A percentile compares a stretch with the other conserved stretches of the same genome.
These are phyloP conservation scores for Inonotus hispidus DNA, from an alignment of 1,284 basidiomycete species.

Conservation along the genomic window DNA sequence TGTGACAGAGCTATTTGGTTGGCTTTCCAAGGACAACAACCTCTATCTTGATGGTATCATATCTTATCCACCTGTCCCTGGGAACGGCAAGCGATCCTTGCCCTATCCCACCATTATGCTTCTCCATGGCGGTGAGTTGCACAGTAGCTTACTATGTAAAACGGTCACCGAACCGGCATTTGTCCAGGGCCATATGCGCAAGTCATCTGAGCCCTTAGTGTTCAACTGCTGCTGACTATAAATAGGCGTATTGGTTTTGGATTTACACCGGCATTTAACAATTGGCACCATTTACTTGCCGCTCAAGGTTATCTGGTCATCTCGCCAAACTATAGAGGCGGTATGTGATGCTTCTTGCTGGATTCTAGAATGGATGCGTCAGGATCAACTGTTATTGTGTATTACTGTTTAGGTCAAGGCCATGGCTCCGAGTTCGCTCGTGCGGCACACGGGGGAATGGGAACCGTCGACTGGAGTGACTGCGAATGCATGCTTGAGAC, in stretches of 20 bases:
- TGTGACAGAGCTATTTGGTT: conserved; percentile 9
- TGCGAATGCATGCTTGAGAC: conserved; percentile 20
- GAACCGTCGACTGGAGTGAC: conserved; percentile 22
- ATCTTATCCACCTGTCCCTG: conserved; percentile 6
- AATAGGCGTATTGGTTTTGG: conserved; percentile 4
- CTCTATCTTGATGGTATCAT: conserved; percentile 18
- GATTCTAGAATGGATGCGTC: not conserved
- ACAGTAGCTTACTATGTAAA: not conserved
- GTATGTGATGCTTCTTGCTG: conserved; percentile 7
- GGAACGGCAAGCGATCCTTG: not conserved
- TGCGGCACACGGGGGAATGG: conserved; percentile 17
- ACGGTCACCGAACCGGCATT: not conserved
- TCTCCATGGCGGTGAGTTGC: conserved; percentile 20
- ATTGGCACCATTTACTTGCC: conserved; percentile 16
- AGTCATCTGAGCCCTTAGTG: not conserved
- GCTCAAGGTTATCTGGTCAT: conserved; percentile 20
- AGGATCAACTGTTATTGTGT: not conserved
- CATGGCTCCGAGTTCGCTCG: conserved; percentile 19
- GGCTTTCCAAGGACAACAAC: conserved; percentile 18
- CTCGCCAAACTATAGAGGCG: conserved; percentile 21
- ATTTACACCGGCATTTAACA: conserved; percentile 7
- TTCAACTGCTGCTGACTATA: not conserved
- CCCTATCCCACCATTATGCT: conserved; percentile 19
- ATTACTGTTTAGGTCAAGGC: conserved; percentile 17
- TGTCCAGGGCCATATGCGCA: conserved; percentile 10